Evolutionary conservation across 225 moss, liverwort and hornwort genomes (phyloP), one percentile per base, ranked within the genome.

Genomic region (Sphagnum tenellum): DNA sequence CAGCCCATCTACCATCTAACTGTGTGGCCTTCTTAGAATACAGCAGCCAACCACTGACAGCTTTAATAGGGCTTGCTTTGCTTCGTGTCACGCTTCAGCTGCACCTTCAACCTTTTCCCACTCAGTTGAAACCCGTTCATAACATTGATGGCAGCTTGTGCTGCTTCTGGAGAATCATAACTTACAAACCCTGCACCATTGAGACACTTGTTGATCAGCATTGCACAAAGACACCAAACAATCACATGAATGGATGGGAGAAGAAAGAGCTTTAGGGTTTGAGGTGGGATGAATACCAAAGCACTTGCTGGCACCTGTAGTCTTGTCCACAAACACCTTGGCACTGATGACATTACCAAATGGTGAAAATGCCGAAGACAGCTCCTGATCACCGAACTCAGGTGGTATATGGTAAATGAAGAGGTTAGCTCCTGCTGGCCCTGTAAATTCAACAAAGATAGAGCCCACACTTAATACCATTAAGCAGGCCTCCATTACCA

Each of bases 81-180:
- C 73, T 94, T 94, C 14, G 93, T 88, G 69, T 92, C 93, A 65
- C 93, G 84, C 75, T 94, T 94, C 66, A 94, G 77, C 73, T 94
- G 93, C 61, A 94, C 93, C 71, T 94, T 94, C 65, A 94, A 77
- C 77, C 93, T 81, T 81, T 94, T 94, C 56, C 93, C 90, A 67
- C 93, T 90, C 50, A 94, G 82, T 81, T 94, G 90, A 76, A 90
- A 94, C 45, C 93, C 93, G 57, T 94, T 94, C 93, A 94, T 94
- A 13, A 90, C 93, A 71, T 94, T 94, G 66, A 94, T 94, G 48
- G 93, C 93, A 62, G 90, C 93, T 70, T 94, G 93, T 50, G 93
- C 93, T 73, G 93, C 93, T 82, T 94, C 93, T 65, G 93, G 84
- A 72, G 88, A 84, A 76, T 94, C 93, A 66, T 94, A 94, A 76